Evolutionary conservation across 2,329 filamentous ascomycete genomes (phyloP).

Genomic region (Penicillium palitans): DNA sequence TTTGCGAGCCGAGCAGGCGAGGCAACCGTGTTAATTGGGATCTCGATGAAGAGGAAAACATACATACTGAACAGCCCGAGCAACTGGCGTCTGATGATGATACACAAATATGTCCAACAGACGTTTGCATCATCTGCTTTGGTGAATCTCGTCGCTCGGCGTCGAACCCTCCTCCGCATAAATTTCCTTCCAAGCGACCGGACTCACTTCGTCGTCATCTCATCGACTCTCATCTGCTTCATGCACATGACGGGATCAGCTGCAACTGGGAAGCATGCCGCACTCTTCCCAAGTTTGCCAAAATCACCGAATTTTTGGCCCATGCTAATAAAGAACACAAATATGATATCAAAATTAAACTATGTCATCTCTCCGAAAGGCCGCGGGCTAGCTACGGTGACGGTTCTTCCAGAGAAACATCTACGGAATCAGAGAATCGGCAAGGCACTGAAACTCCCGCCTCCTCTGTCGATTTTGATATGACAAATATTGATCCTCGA

Average conservation of each 20-base stretch:
- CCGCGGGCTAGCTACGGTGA: neutral
- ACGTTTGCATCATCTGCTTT: constrained; percentile 29
- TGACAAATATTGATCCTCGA: no score
- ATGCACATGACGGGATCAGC: constrained; percentile 20
- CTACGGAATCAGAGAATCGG: no score
- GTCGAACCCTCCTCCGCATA: constrained; percentile 27
- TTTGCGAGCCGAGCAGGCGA: no score
- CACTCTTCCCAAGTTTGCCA: constrained; percentile 15
- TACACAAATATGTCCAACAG: constrained; percentile 18
- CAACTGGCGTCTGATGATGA: constrained; percentile 16
- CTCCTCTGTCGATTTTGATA: no score
- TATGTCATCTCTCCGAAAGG: constrained; percentile 12
- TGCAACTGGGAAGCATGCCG: constrained; percentile 17
- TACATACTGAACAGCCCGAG: constrained; percentile 17
- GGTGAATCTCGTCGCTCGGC: constrained; percentile 20
- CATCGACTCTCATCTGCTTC: constrained; percentile 23
- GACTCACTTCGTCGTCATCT: constrained; percentile 27
- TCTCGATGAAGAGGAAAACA: no score
- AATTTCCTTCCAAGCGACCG: constrained; percentile 23
- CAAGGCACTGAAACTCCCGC: no score
- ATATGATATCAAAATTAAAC: constrained; percentile 23
- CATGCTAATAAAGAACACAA: constrained; percentile 10
- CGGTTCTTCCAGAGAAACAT: no score
- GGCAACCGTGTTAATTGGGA: no score
- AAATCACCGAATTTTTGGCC: constrained; percentile 18